Percentiles rank a stretch among this genome's conserved stretches.
Conservation (phyloP, 176 grass and related monocot species). For the Paspalum vaginatum region DNA sequence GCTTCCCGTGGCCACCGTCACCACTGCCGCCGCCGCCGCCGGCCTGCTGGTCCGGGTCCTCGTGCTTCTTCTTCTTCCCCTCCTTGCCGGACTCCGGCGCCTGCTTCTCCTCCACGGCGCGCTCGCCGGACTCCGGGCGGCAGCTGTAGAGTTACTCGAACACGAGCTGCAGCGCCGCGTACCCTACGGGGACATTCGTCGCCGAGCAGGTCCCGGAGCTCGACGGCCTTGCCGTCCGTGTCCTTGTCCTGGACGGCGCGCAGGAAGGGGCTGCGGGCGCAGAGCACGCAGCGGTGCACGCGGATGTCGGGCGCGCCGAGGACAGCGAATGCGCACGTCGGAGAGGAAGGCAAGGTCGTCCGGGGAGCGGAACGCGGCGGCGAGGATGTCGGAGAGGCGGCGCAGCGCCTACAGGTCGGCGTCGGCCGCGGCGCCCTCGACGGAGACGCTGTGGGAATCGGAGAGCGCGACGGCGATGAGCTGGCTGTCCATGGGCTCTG, state of each 20-base stretch:
- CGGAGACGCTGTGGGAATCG: slow-evolving; percentile 64
- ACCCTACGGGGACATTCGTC: too few species aligned
- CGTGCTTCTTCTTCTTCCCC: slow-evolving; percentile 36
- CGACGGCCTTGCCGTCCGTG: too few species aligned
- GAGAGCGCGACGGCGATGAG: slow-evolving; percentile 48
- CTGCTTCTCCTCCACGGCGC: slow-evolving; percentile 75
- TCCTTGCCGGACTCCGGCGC: slow-evolving; percentile 69
- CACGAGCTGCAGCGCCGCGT: too few species aligned
- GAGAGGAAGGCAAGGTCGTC: slow-evolving; percentile 70
- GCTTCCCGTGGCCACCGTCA: slow-evolving; percentile 68
- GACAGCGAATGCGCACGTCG: slow-evolving; percentile 58
- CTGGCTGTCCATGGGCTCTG: slow-evolving; percentile 52
- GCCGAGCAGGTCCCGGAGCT: too few species aligned
- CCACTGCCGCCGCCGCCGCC: slow-evolving; percentile 39
- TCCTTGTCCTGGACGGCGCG: slow-evolving; percentile 40
- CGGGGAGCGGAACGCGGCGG: slow-evolving; percentile 57
- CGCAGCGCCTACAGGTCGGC: slow-evolving; percentile 79
- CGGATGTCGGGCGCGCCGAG: slow-evolving; percentile 45
- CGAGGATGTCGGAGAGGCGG: slow-evolving; percentile 89
- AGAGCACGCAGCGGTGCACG: slow-evolving; percentile 89
- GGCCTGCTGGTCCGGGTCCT: not conserved
- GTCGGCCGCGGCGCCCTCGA: slow-evolving; percentile 21
- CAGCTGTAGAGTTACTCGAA: too few species aligned
- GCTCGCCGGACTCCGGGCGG: slow-evolving; percentile 55
- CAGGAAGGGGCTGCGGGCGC: slow-evolving; percentile 88